Evolutionary conservation across 2,329 filamentous ascomycete genomes (phyloP).

Genomic region (Myriosclerotinia scirpicola): DNA sequence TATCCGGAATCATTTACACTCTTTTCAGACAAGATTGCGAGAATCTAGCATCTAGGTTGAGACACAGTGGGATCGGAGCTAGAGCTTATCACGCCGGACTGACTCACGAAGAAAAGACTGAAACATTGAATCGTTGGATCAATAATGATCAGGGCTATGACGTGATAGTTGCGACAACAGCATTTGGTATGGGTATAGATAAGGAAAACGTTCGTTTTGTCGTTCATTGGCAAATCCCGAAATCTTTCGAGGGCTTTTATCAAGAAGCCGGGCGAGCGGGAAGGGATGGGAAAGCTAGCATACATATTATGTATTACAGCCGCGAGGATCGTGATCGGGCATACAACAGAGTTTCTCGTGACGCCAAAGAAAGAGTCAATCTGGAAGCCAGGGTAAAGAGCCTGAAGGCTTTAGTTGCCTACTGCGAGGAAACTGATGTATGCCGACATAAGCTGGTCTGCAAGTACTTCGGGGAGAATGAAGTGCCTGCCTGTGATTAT

Average conservation of each 20-base stretch:
- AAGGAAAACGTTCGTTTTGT: slow-evolving; percentile 95
- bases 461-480: slow-evolving; percentile 71
- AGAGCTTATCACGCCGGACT: slow-evolving; percentile 72
- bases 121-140: slow-evolving; percentile 71
- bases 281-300: slow-evolving; percentile 80
- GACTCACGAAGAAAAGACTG: slow-evolving; percentile 65
- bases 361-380: slow-evolving; percentile 46
- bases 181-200: slow-evolving; percentile 97
- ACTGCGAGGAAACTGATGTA: slow-evolving; percentile 72
- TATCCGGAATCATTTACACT: slow-evolving; percentile 79
- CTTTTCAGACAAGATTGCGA: slow-evolving; percentile 75
- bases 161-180: slow-evolving; percentile 91
- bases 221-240: slow-evolving; percentile 89
- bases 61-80: slow-evolving; percentile 69
- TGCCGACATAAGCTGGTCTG: slow-evolving; percentile 78
- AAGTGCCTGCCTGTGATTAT: slow-evolving; percentile 62
- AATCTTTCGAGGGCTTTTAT: slow-evolving; percentile 94
- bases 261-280: slow-evolving; percentile 93
- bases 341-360: slow-evolving; percentile 53
- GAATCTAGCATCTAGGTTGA: slow-evolving; percentile 63
- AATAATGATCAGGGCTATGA: slow-evolving; percentile 75
- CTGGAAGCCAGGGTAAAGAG: slow-evolving; percentile 59
- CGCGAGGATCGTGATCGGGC: slow-evolving; percentile 81
- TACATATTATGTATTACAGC: slow-evolving; percentile 89
- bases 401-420: slow-evolving; percentile 67